phyloP scores from a whole-genome alignment of 2,329 filamentous ascomycete genomes.

The Neurospora crassa region DNA sequence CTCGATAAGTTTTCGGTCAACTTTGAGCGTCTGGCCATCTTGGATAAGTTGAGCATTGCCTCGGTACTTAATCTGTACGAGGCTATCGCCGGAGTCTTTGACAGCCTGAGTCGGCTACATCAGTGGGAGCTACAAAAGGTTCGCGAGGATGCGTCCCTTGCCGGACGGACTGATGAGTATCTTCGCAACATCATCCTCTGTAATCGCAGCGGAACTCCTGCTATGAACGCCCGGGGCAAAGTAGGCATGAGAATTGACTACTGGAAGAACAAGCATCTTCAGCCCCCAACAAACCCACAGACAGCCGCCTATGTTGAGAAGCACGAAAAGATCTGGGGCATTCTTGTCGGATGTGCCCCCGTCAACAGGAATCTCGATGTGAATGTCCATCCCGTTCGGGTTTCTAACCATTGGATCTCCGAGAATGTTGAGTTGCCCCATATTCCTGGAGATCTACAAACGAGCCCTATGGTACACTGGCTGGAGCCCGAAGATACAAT shows the following conservation, averaged over 20 bases:
- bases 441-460: constrained; percentile 33
- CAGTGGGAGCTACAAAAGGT: constrained; percentile 57
- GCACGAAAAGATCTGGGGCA: constrained; percentile 49
- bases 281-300: constrained; percentile 28
- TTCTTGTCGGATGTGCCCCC: constrained; percentile 56
- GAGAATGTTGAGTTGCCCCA: constrained; percentile 51
- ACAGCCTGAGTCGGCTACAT: constrained; percentile 59
- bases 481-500: constrained; percentile 60
- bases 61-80: constrained; percentile 67
- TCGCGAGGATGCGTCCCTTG: constrained; percentile 36
- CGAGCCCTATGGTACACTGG: constrained; percentile 53
- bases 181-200: constrained; percentile 54
- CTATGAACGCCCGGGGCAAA: constrained; percentile 57
- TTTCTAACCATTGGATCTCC: constrained; percentile 67
- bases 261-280: constrained; percentile 56
- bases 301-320: constrained; percentile 29
- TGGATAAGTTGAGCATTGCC: constrained; percentile 63
- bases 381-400: constrained; percentile 51
- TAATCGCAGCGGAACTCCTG: constrained; percentile 58
- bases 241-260: constrained; percentile 68
- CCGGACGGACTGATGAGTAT: constrained; percentile 36
- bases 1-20: constrained; percentile 64
- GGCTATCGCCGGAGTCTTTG: constrained; percentile 64
- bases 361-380: constrained; percentile 24
- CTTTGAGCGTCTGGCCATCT: constrained; percentile 55